Evolutionary conservation across 805 yeast genomes (phyloP).

Genomic region (Saccharomycopsis sp.): DNA sequence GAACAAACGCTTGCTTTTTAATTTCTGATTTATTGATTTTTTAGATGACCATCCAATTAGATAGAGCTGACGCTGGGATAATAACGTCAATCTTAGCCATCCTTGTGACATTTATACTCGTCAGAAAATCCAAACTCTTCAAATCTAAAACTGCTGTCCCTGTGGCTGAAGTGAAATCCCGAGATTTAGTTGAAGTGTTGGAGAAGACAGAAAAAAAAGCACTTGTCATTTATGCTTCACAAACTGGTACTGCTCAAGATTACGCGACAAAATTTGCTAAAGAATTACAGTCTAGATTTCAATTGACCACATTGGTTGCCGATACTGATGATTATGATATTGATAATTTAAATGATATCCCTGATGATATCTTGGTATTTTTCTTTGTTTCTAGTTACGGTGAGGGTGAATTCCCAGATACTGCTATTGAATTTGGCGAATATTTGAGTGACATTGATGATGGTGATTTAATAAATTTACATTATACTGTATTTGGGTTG

Average conservation of each 20-base stretch:
- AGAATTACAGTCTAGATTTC: constrained; percentile 77
- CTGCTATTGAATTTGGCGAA: constrained; percentile 74
- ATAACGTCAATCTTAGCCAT: constrained; percentile 11
- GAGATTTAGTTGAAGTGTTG: constrained; percentile 55
- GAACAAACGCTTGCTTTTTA: too few relatives aligned
- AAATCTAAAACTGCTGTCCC: background rate
- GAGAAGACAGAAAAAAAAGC: constrained; percentile 62
- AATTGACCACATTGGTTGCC: constrained; percentile 74
- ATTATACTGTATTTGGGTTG: constrained; percentile 76
- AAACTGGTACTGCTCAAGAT: constrained; percentile 98
- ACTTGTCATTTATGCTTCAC: constrained; percentile 84
- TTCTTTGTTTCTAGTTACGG: constrained; percentile 92
- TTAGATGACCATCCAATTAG: constrained; percentile 1
- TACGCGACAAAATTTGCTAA: constrained; percentile 86
- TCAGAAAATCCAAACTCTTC: constrained; percentile 9
- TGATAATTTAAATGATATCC: constrained; percentile 63
- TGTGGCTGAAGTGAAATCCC: constrained; percentile 26
- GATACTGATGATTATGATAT: constrained; percentile 87
- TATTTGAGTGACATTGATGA: constrained; percentile 50
- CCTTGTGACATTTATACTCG: constrained; percentile 9
- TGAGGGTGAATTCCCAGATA: constrained; percentile 98
- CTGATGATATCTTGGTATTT: constrained; percentile 52
- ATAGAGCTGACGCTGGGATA: constrained; percentile 12
- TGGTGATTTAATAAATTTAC: constrained; percentile 47
- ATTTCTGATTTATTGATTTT: too few relatives aligned